These are phyloP conservation scores for Pilasporangium apinafurcum DNA, from an alignment of 352 stramenopile species.

Conservation along the genomic window DNA sequence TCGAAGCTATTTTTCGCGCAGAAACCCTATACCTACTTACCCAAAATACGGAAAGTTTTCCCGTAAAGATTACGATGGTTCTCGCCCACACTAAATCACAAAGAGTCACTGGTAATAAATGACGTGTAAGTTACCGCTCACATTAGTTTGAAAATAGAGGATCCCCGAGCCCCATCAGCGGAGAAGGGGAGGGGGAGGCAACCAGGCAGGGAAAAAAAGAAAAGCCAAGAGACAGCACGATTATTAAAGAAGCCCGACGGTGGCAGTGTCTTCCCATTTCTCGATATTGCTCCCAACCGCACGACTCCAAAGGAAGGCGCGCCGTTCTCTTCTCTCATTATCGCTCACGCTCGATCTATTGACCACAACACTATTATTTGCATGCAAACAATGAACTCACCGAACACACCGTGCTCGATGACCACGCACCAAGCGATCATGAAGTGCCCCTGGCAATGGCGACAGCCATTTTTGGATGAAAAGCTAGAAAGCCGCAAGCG, in stretches of 20 bases:
- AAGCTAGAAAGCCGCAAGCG: slow-evolving; percentile 79
- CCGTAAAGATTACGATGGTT: too few relatives aligned
- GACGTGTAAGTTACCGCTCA: too few relatives aligned
- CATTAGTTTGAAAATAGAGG: too few relatives aligned
- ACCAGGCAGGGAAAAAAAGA: slow-evolving; percentile 6
- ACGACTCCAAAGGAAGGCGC: background rate
- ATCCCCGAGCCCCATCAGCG: background rate
- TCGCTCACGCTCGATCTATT: background rate
- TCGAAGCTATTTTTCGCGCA: slow-evolving; percentile 4
- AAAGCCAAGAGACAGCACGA: slow-evolving; percentile 6
- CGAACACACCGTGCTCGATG: slow-evolving; percentile 29
- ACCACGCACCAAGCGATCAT: slow-evolving; percentile 79
- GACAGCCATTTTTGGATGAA: slow-evolving; percentile 78
- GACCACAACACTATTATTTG: background rate
- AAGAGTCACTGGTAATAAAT: background rate
- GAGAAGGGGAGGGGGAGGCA: background rate
- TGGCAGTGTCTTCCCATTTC: background rate
- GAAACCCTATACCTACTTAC: too few relatives aligned
- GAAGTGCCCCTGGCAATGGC: slow-evolving; percentile 87
- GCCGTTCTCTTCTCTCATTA: background rate
- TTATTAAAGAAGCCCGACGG: background rate
- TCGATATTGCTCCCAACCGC: background rate
- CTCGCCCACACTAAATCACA: too few relatives aligned
- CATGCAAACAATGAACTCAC: slow-evolving; percentile 37
- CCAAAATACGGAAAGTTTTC: too few relatives aligned